A percentile compares a stretch with the other conserved stretches of the same genome.
phyloP scores from a whole-genome alignment of 805 yeast genomes.

The Phaffomyces opuntiae region DNA sequence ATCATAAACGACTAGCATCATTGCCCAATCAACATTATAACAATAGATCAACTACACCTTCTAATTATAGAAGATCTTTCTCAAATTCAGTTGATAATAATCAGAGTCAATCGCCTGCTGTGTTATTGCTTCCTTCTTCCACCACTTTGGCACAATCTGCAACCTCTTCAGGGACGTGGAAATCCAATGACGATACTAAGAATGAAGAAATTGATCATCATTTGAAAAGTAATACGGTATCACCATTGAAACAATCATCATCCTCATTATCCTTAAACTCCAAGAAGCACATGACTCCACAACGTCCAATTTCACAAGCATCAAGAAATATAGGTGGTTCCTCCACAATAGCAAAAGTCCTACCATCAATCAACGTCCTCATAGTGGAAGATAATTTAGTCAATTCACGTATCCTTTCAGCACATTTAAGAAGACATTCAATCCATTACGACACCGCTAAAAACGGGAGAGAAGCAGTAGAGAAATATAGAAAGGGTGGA shows the following conservation, averaged over 20 bases:
- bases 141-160: too few relatives aligned
- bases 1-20: slow-evolving; percentile 14
- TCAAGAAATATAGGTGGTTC: slow-evolving; percentile 9
- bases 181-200: too few relatives aligned
- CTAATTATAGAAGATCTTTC: slow-evolving; percentile 1
- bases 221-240: too few relatives aligned
- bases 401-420: slow-evolving; percentile 85
- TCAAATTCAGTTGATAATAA: slow-evolving; percentile 10
- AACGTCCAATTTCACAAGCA: not conserved
- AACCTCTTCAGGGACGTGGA: not conserved
- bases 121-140: slow-evolving; percentile 18
- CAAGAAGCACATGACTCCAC: not conserved
- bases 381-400: slow-evolving; percentile 96
- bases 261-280: not conserved
- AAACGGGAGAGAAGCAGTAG: slow-evolving; percentile 92
- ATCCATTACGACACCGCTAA: slow-evolving; percentile 83
- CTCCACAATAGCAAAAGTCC: slow-evolving; percentile 45
- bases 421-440: slow-evolving; percentile 77
- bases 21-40: slow-evolving; percentile 10
- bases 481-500: slow-evolving; percentile 91
- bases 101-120: slow-evolving; percentile 11
- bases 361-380: slow-evolving; percentile 83
- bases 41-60: slow-evolving; percentile 20
- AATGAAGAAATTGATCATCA: too few relatives aligned
- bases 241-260: not conserved